phyloP scores from a whole-genome alignment of 345 rosid species.

The Salix udensis region DNA sequence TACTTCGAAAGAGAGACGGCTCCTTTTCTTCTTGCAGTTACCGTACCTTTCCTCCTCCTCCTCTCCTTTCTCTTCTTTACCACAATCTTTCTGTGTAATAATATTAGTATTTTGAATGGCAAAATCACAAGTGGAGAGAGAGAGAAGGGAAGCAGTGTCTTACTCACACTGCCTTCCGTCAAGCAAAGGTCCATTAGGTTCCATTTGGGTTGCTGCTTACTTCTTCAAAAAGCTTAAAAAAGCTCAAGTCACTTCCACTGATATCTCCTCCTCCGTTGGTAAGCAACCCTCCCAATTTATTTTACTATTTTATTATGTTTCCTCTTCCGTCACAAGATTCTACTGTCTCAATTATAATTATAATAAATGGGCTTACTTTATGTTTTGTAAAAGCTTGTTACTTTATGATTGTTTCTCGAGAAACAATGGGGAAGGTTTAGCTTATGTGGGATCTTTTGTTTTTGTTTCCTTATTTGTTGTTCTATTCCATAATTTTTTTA shows the following conservation, averaged over 20 bases:
- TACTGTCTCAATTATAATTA: neutral
- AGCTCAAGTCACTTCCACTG: constrained; percentile 58
- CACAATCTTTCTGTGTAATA: neutral
- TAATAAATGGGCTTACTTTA: neutral
- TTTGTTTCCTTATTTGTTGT: neutral
- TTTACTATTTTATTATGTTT: neutral
- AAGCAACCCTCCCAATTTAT: constrained; percentile 20
- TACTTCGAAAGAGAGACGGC: neutral
- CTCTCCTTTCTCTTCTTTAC: no score
- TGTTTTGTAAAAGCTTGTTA: no score
- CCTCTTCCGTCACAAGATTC: neutral
- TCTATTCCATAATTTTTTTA: no score
- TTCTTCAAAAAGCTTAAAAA: constrained; percentile 71
- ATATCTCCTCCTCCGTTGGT: constrained; percentile 78
- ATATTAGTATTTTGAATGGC: neutral
- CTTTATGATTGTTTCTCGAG: no score
- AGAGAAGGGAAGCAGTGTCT: constrained; percentile 33
- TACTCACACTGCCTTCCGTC: constrained; percentile 55
- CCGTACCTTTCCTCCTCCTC: neutral
- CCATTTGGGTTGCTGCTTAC: constrained; percentile 85
- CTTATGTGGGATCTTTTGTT: neutral
- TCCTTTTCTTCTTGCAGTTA: neutral
- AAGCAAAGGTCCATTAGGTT: constrained; percentile 58
- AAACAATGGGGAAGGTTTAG: neutral
- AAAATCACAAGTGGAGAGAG: neutral